Evolutionary conservation across 305 asterid genomes (phyloP).

Genomic region (Solanum hybrid): DNA sequence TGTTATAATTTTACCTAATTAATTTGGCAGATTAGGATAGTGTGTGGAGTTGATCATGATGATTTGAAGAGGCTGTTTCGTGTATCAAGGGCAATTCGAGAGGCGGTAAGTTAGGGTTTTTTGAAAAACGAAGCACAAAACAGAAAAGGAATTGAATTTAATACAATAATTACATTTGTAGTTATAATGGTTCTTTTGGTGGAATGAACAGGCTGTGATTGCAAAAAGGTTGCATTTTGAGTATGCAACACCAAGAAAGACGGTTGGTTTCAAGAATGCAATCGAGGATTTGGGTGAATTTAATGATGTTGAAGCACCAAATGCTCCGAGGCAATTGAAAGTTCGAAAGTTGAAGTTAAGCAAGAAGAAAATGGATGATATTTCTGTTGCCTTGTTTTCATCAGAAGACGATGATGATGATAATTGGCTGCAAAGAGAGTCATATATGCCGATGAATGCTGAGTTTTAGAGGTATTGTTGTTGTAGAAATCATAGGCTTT

Average conservation of each 20-base stretch:
- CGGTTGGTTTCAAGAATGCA: neutral
- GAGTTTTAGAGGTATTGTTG: neutral
- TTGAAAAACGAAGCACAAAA: neutral
- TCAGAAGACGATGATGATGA: neutral
- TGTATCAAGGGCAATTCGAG: conserved; percentile 16
- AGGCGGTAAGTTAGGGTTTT: neutral
- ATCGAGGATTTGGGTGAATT: conserved; percentile 1
- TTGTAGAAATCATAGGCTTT: neutral
- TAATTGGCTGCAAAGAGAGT: neutral
- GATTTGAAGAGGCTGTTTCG: conserved; percentile 31
- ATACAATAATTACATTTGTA: neutral
- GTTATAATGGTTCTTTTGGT: neutral
- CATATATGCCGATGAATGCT: neutral
- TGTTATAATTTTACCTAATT: neutral
- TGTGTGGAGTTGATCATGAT: conserved; percentile 38
- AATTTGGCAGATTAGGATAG: conserved; percentile 21
- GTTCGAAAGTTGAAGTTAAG: neutral
- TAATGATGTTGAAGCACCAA: conserved; percentile 12
- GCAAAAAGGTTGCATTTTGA: conserved; percentile 13
- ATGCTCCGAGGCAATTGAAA: conserved; percentile 14
- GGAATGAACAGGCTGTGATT: conserved; percentile 10
- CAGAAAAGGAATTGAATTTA: neutral
- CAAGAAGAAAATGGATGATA: neutral
- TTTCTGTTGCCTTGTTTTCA: conserved; percentile 8
- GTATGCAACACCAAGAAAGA: conserved; percentile 17